Percentiles rank a stretch among this genome's conserved stretches.
These are phyloP conservation scores for Neurospora pannonica DNA, from an alignment of 495 filamentous ascomycete genomes.

Conservation along the genomic window DNA sequence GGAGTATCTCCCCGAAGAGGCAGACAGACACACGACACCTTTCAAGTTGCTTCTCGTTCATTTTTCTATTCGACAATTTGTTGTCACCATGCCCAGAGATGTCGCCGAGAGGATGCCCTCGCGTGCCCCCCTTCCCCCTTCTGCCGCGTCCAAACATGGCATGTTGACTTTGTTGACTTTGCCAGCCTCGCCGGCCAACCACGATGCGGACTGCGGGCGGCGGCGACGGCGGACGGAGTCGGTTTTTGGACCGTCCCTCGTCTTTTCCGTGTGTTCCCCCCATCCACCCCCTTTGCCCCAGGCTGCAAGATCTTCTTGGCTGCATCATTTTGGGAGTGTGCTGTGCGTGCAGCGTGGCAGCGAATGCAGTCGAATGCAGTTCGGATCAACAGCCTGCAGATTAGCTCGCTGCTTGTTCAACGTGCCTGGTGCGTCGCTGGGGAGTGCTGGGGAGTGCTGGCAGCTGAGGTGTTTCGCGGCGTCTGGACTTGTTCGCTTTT, in stretches of 20 bases:
- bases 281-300: background rate
- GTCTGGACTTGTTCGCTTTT: background rate
- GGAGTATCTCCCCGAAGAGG: background rate
- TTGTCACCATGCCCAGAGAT: background rate
- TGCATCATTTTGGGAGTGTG: background rate
- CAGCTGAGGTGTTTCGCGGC: background rate
- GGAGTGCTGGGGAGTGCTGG: background rate
- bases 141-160: background rate
- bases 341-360: background rate
- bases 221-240: background rate
- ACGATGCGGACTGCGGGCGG: background rate
- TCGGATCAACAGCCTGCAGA: constrained; percentile 1
- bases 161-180: background rate
- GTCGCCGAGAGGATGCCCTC: background rate
- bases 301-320: background rate
- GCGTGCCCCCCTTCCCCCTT: background rate
- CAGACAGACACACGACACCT: background rate
- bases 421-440: background rate
- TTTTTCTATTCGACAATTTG: background rate
- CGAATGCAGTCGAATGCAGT: background rate
- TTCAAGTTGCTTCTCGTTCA: background rate
- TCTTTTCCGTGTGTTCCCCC: background rate
- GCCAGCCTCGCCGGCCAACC: background rate
- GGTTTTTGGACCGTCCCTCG: background rate
- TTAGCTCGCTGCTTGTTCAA: background rate